Evolutionary conservation across 495 filamentous ascomycete species (phyloP), one percentile per base, ranked within the genome.

Genomic region (Neurospora tetraspora): DNA sequence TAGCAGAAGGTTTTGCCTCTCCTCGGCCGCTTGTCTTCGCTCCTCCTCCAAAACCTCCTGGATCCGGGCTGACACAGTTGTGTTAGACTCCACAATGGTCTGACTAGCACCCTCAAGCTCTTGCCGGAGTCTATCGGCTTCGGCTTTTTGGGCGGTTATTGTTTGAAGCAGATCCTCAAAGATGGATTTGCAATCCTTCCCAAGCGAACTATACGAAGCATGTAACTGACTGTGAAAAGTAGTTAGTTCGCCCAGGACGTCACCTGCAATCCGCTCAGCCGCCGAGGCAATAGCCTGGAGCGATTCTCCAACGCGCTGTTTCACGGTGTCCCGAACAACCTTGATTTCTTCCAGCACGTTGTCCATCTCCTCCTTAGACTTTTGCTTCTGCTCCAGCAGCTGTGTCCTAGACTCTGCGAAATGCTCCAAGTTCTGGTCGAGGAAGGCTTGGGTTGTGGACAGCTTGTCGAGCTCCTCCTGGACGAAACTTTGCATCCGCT

Each of bases 281-380:
- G 94, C 95, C 37, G 86, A 87, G 1, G 94, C 93, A 4, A 99
- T 88, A 8, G 93, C 91, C 78, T 91, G 91, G 18, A 99, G 85
- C 5, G 95, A 94, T 75, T 93, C 90, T 5, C 93, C 93, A 40
- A 98, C 93, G 59, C 90, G 90, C 40, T 86, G 81, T 81, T 97
- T 98, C 20, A 98, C 91, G 68, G 93, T 91, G 80, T 97, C 91
- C 31, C 96, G 88, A 37, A 98, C 86, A 43, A 87, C 88, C 77
- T 96, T 94, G 79, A 98, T 97, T 77, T 96, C 96, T 75, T 96
- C 94, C 4, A 99, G 87, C 31, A 97, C 91, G 37, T 87, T 83
- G 75, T 98, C 94, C 93, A 97, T 96, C 72, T 96, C 91, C 70
- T 94, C 89, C 76, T 92, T 93, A 4, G 93, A 90, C 69, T 86